A percentile compares a stretch with the other conserved stretches of the same genome.
Conservation (phyloP, 2,329 filamentous ascomycete species). For the Cladosporium sp. region DNA sequence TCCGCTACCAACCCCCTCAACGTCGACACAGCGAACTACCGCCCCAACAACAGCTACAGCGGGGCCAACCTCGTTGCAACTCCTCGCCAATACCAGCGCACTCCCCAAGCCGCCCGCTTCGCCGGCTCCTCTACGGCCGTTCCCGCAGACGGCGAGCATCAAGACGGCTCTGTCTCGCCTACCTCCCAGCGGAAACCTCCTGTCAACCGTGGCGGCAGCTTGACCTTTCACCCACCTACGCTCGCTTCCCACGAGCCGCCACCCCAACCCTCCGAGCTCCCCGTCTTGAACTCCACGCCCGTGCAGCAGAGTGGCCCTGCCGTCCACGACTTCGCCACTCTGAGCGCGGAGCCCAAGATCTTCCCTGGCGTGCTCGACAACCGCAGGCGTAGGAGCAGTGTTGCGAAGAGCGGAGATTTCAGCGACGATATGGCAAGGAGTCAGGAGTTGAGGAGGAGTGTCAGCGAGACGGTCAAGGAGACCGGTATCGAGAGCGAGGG, state of each 20-base stretch:
- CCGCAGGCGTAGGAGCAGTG: slow-evolving; percentile 21
- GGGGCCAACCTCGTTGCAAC: slow-evolving; percentile 22
- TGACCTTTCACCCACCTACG: not conserved
- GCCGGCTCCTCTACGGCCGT: slow-evolving; percentile 24
- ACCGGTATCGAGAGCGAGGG: slow-evolving; percentile 13
- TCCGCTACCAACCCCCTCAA: slow-evolving; percentile 30
- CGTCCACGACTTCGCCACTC: slow-evolving; percentile 38
- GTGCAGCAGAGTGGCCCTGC: not conserved
- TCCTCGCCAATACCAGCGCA: slow-evolving; percentile 22
- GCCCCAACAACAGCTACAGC: not conserved
- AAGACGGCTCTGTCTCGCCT: slow-evolving; percentile 16
- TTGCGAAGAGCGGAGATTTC: not conserved
- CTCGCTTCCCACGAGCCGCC: not conserved
- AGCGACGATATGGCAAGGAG: slow-evolving; percentile 1
- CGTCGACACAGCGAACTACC: slow-evolving; percentile 13
- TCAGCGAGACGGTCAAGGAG: slow-evolving; percentile 5
- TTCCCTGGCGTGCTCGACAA: slow-evolving; percentile 63
- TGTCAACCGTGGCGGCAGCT: slow-evolving; percentile 11
- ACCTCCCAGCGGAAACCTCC: not conserved
- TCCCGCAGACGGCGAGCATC: slow-evolving; percentile 26
- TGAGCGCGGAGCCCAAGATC: slow-evolving; percentile 54
- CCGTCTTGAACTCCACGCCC: slow-evolving; percentile 30
- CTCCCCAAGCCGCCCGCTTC: slow-evolving; percentile 34
- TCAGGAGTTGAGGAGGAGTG: slow-evolving; percentile 8
- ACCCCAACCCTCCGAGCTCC: slow-evolving; percentile 27